Conservation (phyloP, 2,329 filamentous ascomycete genomes). For the Arthrobotrys iridis region DNA sequence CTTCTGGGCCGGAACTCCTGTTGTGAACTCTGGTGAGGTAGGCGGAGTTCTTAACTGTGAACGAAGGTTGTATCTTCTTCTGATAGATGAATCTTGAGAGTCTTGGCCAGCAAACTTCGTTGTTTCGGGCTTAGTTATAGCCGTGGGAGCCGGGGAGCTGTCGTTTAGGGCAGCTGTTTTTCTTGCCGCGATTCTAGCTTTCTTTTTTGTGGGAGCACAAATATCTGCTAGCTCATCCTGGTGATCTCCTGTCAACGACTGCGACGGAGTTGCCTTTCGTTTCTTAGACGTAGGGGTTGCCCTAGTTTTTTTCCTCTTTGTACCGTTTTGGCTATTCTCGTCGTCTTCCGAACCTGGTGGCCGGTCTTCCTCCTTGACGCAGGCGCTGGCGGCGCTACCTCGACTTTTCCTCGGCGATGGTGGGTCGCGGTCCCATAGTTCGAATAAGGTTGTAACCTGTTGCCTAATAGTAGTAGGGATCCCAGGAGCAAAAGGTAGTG, state of each 20-base stretch:
- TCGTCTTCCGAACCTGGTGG: constrained; percentile 29
- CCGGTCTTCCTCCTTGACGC: constrained; percentile 36
- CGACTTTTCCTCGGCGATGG: constrained; percentile 40
- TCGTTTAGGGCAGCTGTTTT: neutral
- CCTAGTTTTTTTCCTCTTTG: constrained; percentile 20
- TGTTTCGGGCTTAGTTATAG: constrained; percentile 5
- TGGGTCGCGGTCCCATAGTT: constrained; percentile 47
- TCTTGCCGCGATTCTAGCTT: constrained; percentile 26
- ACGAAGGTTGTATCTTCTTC: constrained; percentile 48
- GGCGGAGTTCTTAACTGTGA: constrained; percentile 47
- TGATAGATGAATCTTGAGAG: constrained; percentile 28
- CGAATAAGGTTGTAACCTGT: constrained; percentile 38
- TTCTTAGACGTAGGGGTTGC: constrained; percentile 8
- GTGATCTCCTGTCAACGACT: constrained; percentile 14
- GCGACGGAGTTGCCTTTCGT: constrained; percentile 35
- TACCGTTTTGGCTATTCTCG: constrained; percentile 29
- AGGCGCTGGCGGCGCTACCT: constrained; percentile 4
- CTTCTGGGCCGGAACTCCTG: neutral
- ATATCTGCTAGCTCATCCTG: constrained; percentile 50
- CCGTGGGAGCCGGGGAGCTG: constrained; percentile 17
- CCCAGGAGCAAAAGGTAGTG: constrained; percentile 28
- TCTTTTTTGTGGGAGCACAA: constrained; percentile 46
- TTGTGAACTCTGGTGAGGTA: constrained; percentile 34
- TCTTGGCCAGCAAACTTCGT: constrained; percentile 7
- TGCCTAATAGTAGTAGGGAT: constrained; percentile 37